phyloP scores from a whole-genome alignment of 177 flowering plant genomes.

The Vitis hybrid region DNA sequence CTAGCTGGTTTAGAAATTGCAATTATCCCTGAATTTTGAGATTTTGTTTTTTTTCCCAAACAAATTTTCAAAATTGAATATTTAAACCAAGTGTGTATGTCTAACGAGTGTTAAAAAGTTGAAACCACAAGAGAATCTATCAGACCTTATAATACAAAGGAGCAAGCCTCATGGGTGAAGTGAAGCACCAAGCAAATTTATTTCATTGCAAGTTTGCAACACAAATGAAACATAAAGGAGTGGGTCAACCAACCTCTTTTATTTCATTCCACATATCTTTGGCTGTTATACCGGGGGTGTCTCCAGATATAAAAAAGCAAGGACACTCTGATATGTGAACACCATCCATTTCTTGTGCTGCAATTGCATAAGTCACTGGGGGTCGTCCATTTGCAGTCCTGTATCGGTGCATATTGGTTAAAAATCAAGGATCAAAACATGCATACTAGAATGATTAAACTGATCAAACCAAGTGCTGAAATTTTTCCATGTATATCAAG shows the following conservation, averaged over 20 bases:
- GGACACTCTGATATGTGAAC: constrained; percentile 80
- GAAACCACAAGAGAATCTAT: not conserved
- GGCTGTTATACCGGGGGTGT: constrained; percentile 62
- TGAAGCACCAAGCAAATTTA: not conserved
- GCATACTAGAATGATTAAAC: not conserved
- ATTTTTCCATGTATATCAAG: not conserved
- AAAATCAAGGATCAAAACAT: not conserved
- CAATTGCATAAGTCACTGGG: constrained; percentile 82
- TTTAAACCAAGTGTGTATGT: not conserved
- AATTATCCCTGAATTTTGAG: not conserved
- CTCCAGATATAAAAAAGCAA: constrained; percentile 71
- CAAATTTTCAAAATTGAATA: not conserved
- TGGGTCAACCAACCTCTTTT: constrained; percentile 57
- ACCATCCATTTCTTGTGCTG: constrained; percentile 62
- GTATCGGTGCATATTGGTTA: constrained; percentile 12
- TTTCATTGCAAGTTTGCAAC: not conserved
- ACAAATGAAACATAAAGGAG: not conserved
- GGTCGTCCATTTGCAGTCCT: constrained; percentile 74
- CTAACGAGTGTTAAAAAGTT: not conserved
- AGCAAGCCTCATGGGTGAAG: not conserved
- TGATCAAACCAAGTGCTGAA: not conserved
- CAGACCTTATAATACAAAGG: not conserved
- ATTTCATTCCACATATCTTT: constrained; percentile 87
- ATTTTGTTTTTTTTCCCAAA: not conserved
- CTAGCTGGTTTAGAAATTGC: not conserved